These are phyloP conservation scores for Pontederia crassipes DNA, from an alignment of 176 grass and related monocot species.

Conservation along the genomic window DNA sequence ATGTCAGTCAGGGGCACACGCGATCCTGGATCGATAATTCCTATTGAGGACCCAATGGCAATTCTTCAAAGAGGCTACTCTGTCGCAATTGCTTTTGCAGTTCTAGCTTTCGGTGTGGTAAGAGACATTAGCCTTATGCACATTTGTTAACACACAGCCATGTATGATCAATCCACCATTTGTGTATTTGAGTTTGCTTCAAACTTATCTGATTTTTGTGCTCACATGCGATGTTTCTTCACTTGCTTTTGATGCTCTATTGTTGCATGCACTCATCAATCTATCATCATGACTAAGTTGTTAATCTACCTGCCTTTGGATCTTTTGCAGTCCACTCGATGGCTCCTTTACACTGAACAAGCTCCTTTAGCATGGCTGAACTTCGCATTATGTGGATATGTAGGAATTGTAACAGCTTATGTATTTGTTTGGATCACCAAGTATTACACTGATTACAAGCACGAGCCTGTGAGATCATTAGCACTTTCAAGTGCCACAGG, in stretches of 20 bases:
- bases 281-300: background rate
- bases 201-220: background rate
- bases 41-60: conserved; percentile 85
- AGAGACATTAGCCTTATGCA: conserved; percentile 28
- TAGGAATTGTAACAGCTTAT: conserved; percentile 92
- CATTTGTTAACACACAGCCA: background rate
- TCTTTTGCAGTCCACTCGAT: conserved; percentile 73
- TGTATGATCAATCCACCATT: background rate
- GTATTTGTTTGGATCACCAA: conserved; percentile 94
- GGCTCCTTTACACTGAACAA: conserved; percentile 99
- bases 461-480: conserved; percentile 70
- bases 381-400: conserved; percentile 88
- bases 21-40: conserved; percentile 47
- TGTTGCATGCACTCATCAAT: background rate
- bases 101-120: conserved; percentile 90
- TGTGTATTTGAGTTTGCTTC: background rate
- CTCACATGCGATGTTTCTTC: too few species aligned
- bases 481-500: conserved; percentile 90
- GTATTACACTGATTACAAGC: conserved; percentile 98
- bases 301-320: background rate
- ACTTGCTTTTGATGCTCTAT: background rate
- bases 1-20: conserved; percentile 87
- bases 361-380: conserved; percentile 95
- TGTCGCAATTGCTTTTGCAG: conserved; percentile 79
- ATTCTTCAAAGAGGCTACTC: conserved; percentile 98